Evolutionary conservation across 768 basidiomycete genomes (phyloP).

Genomic region (Pleurotus giganteus): DNA sequence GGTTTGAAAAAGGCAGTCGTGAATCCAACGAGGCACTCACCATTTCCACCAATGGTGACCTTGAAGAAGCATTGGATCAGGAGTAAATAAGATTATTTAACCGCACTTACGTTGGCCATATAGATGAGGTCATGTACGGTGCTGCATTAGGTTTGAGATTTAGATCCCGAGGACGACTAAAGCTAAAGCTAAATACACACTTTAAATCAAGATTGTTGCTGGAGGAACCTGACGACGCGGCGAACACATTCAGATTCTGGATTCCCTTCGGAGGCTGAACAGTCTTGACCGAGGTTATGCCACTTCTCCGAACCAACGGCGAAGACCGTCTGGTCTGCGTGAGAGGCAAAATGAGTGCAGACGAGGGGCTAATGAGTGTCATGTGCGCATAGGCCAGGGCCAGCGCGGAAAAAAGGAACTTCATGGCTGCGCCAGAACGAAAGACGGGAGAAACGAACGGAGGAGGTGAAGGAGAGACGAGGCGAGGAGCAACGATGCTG

Average conservation of each 20-base stretch:
- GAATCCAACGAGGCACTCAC: conserved; percentile 37
- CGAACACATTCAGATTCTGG: conserved; percentile 30
- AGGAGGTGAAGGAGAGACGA: conserved; percentile 17
- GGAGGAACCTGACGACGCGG: conserved; percentile 27
- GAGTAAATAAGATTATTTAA: conserved; percentile 8
- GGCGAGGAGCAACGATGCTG: conserved; percentile 12
- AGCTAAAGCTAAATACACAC: conserved; percentile 32
- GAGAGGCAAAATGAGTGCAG: conserved; percentile 48
- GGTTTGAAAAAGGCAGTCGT: conserved; percentile 1
- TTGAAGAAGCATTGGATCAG: conserved; percentile 25
- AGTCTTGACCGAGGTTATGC: conserved; percentile 2
- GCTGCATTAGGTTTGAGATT: conserved; percentile 32
- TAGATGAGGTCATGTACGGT: conserved; percentile 78
- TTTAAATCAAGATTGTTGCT: conserved; percentile 39
- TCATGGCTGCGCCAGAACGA: conserved; percentile 36
- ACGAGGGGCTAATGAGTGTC: conserved; percentile 24
- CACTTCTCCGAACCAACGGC: conserved; percentile 31
- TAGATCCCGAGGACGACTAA: background rate
- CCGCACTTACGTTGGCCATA: conserved; percentile 62
- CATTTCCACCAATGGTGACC: conserved; percentile 63
- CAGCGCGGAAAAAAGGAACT: conserved; percentile 31
- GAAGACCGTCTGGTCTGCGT: conserved; percentile 38
- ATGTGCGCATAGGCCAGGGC: conserved; percentile 32
- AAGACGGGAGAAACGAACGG: conserved; percentile 24
- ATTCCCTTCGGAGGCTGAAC: conserved; percentile 17